These are phyloP conservation scores for Peronospora belbahrii DNA, from an alignment of 352 stramenopile genomes.

Conservation along the genomic window DNA sequence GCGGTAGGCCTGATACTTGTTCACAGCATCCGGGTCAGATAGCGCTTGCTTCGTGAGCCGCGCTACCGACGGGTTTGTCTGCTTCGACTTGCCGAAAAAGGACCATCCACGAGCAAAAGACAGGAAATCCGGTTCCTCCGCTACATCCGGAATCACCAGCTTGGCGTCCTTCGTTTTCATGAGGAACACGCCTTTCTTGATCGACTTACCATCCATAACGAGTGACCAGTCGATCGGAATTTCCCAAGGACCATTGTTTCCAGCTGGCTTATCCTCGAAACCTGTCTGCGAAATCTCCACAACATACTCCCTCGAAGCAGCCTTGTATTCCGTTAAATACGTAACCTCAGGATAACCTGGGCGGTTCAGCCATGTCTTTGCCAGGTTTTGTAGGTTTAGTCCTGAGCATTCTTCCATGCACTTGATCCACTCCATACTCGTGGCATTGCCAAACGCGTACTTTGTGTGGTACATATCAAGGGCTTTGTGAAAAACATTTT, in stretches of 20 bases:
- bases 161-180: slow-evolving; percentile 53
- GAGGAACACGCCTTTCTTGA: slow-evolving; percentile 53
- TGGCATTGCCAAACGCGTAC: slow-evolving; percentile 64
- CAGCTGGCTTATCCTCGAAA: slow-evolving; percentile 56
- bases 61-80: slow-evolving; percentile 37
- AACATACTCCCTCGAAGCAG: slow-evolving; percentile 36
- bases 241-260: slow-evolving; percentile 69
- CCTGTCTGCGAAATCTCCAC: slow-evolving; percentile 62
- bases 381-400: slow-evolving; percentile 51
- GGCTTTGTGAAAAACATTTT: slow-evolving; percentile 64
- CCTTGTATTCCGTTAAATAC: slow-evolving; percentile 53
- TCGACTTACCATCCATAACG: slow-evolving; percentile 51
- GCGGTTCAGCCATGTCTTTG: slow-evolving; percentile 68
- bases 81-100: slow-evolving; percentile 73
- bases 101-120: slow-evolving; percentile 72
- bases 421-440: slow-evolving; percentile 64
- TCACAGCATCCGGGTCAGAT: slow-evolving; percentile 61
- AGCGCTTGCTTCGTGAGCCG: slow-evolving; percentile 57
- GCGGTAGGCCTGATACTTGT: slow-evolving; percentile 73
- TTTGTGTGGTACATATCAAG: slow-evolving; percentile 75
- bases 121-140: slow-evolving; percentile 53
- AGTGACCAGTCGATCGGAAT: slow-evolving; percentile 73
- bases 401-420: slow-evolving; percentile 74
- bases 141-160: slow-evolving; percentile 41
- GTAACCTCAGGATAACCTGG: slow-evolving; percentile 56